These are phyloP conservation scores for Zizania latifolia DNA, from an alignment of 176 grass and related monocot species.

Conservation along the genomic window DNA sequence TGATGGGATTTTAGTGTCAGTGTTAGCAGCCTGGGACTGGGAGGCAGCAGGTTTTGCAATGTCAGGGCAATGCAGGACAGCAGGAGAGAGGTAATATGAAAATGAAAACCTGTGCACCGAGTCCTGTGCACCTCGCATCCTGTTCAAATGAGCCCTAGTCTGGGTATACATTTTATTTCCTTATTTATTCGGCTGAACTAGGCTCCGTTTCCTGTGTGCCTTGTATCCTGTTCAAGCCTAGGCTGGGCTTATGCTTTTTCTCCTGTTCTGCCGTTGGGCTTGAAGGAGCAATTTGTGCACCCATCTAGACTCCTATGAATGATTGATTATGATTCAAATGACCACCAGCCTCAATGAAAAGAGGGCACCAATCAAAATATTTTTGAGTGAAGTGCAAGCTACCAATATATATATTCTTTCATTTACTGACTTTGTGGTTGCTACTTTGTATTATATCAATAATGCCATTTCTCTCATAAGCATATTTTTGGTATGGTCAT, in stretches of 20 bases:
- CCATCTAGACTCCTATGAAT: background rate
- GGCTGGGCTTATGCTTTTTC: background rate
- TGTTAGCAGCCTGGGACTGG: background rate
- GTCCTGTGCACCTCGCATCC: background rate
- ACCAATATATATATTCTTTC: background rate
- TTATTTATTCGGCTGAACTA: background rate
- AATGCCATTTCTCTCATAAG: background rate
- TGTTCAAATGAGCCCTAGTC: background rate
- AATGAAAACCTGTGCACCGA: background rate
- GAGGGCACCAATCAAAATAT: background rate
- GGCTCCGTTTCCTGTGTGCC: background rate
- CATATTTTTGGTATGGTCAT: background rate
- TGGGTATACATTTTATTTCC: background rate
- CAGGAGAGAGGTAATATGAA: background rate
- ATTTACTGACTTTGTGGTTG: background rate
- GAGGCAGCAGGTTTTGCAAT: background rate
- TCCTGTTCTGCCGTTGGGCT: background rate
- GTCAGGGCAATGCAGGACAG: background rate
- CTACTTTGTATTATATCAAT: background rate
- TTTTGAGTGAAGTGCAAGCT: background rate
- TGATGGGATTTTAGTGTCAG: background rate
- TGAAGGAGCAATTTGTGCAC: background rate
- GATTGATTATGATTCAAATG: background rate
- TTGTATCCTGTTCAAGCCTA: background rate
- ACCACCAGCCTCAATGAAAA: background rate